phyloP scores from a whole-genome alignment of 164 flowering plant genomes.

The Platanus orientalis region DNA sequence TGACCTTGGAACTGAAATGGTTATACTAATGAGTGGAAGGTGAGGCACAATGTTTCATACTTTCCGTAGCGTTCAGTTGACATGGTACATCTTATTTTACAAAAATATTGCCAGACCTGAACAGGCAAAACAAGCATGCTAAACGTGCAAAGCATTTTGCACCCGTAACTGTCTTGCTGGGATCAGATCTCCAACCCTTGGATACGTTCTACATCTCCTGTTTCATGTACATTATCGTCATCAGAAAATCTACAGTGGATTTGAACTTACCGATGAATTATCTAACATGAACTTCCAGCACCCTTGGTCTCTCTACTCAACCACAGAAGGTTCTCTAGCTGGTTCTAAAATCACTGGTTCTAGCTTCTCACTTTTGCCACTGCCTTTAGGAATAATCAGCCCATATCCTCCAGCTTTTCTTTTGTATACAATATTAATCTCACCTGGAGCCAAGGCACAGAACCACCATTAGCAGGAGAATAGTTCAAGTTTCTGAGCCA shows the following conservation, averaged over 20 bases:
- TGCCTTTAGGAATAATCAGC: constrained; percentile 75
- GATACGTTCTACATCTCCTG: neutral
- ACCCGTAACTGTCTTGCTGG: too few relatives aligned
- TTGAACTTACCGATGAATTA: neutral
- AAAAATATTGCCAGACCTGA: too few relatives aligned
- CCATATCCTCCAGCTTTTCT: constrained; percentile 93
- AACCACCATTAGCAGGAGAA: neutral
- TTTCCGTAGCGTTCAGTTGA: too few relatives aligned
- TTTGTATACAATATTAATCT: constrained; percentile 80
- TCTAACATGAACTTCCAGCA: neutral
- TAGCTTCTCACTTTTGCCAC: constrained; percentile 47
- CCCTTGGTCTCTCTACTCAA: constrained; percentile 24
- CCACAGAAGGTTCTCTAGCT: constrained; percentile 32
- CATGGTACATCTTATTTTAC: too few relatives aligned
- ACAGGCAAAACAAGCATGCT: too few relatives aligned
- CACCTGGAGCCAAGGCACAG: constrained; percentile 44
- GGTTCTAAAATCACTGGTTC: constrained; percentile 39
- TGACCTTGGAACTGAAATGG: too few relatives aligned
- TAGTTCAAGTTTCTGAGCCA: neutral
- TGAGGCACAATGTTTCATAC: too few relatives aligned
- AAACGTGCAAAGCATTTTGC: too few relatives aligned
- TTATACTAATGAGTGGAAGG: too few relatives aligned
- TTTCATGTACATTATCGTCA: neutral
- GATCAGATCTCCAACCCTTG: neutral
- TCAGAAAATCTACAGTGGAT: neutral